Percentiles rank a stretch among this genome's conserved stretches.
These are phyloP conservation scores for Monosporascus cannonballus DNA, from an alignment of 2,329 filamentous ascomycete genomes.

Conservation along the genomic window DNA sequence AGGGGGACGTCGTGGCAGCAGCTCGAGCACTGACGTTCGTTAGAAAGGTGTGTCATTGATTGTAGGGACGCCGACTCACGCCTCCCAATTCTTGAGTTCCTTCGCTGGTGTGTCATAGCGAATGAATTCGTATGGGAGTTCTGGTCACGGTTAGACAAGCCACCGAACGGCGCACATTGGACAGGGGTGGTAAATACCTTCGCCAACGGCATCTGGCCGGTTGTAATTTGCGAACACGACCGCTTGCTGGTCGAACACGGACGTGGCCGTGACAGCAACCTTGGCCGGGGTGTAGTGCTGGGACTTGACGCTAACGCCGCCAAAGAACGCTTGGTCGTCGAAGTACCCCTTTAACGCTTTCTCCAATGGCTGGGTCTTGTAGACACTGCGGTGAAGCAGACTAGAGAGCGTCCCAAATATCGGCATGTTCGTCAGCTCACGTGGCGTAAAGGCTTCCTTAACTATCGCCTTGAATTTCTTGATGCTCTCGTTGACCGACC, in stretches of 20 bases:
- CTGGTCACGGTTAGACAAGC: slow-evolving; percentile 6
- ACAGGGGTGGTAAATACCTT: slow-evolving; percentile 9
- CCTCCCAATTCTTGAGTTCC: slow-evolving; percentile 26
- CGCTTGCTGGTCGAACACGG: slow-evolving; percentile 14
- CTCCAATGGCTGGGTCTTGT: slow-evolving; percentile 24
- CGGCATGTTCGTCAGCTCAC: slow-evolving; percentile 23
- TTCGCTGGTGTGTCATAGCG: slow-evolving; percentile 20
- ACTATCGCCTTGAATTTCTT: slow-evolving; percentile 26
- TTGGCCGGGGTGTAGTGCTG: slow-evolving; percentile 16
- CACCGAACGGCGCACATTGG: not conserved
- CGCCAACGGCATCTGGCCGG: slow-evolving; percentile 18
- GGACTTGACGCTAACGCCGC: slow-evolving; percentile 19
- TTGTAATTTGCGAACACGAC: slow-evolving; percentile 28
- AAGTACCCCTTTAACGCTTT: slow-evolving; percentile 21
- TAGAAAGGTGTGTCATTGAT: not conserved
- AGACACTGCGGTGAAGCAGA: slow-evolving; percentile 25
- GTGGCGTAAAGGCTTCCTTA: slow-evolving; percentile 20
- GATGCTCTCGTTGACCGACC: slow-evolving; percentile 22
- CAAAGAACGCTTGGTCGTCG: slow-evolving; percentile 25
- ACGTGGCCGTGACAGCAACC: slow-evolving; percentile 23
- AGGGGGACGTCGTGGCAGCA: slow-evolving; percentile 23
- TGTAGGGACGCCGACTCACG: slow-evolving; percentile 16
- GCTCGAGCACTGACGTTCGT: slow-evolving; percentile 18
- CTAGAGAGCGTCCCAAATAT: slow-evolving; percentile 22
- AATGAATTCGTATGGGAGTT: slow-evolving; percentile 20